A percentile compares a stretch with the other conserved stretches of the same genome.
Conservation (phyloP, 306 rosid genomes). For the Acacia melanoxylon region DNA sequence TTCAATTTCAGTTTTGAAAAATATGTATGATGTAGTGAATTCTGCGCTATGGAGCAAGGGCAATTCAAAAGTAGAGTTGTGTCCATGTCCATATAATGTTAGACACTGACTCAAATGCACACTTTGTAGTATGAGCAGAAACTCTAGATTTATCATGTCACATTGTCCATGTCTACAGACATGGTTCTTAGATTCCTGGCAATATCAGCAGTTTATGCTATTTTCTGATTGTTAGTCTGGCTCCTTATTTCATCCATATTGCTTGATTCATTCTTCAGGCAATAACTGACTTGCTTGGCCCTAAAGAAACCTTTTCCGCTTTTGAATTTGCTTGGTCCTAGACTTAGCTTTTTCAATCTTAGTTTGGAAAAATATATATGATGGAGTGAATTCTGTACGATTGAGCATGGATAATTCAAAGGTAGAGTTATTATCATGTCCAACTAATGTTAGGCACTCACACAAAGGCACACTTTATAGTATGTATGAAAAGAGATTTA, state of each 20-base stretch:
- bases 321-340: background rate
- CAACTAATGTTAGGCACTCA: background rate
- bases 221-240: background rate
- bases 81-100: background rate
- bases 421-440: background rate
- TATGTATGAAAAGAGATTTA: background rate
- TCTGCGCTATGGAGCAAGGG: background rate
- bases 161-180: background rate
- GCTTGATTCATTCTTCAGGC: background rate
- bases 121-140: background rate
- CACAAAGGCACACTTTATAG: background rate
- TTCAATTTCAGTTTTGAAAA: background rate
- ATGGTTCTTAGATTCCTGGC: background rate
- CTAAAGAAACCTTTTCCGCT: background rate
- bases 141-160: background rate
- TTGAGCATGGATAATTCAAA: background rate
- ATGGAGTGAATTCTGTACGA: background rate
- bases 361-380: background rate
- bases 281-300: conserved; percentile 16
- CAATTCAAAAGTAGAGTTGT: background rate
- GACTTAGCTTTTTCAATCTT: background rate
- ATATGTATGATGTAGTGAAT: background rate
- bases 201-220: background rate
- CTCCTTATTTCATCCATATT: background rate
- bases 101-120: background rate